Conservation (phyloP, 306 rosid species). For the Erythrophleum fordii region DNA sequence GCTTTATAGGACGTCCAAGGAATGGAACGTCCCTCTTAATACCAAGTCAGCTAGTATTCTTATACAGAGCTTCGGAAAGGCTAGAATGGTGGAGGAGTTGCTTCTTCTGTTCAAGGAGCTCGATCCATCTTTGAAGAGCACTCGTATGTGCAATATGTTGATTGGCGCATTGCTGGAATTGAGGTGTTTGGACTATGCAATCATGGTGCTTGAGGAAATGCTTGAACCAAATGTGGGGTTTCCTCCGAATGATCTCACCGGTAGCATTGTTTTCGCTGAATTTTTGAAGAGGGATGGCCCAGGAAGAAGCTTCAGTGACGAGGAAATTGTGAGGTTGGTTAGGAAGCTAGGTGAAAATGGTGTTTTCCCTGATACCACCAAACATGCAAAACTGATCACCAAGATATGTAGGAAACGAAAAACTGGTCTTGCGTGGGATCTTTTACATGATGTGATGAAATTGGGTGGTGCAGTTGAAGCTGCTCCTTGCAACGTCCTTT, state of each 20-base stretch:
- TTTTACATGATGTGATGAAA: conserved; percentile 55
- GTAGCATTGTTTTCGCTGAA: conserved; percentile 47
- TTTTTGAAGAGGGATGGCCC: conserved; percentile 39
- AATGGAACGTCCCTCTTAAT: conserved; percentile 39
- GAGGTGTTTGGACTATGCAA: conserved; percentile 46
- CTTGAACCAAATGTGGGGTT: conserved; percentile 45
- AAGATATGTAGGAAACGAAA: conserved; percentile 58
- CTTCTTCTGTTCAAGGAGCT: conserved; percentile 44
- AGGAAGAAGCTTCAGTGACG: conserved; percentile 47
- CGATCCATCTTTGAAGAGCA: conserved; percentile 45
- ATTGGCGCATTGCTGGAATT: conserved; percentile 38
- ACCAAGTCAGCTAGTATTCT: conserved; percentile 41
- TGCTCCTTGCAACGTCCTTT: conserved; percentile 69
- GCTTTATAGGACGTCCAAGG: conserved; percentile 44
- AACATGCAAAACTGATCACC: conserved; percentile 58
- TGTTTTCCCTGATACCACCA: conserved; percentile 51
- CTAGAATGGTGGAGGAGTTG: conserved; percentile 58
- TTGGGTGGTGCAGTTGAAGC: conserved; percentile 57
- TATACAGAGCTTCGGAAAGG: conserved; percentile 45
- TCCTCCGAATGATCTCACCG: conserved; percentile 49
- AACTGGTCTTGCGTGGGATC: conserved; percentile 56
- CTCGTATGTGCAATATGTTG: conserved; percentile 52
- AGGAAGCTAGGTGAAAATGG: conserved; percentile 46
- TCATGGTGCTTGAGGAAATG: conserved; percentile 72
- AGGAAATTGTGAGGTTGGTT: conserved; percentile 56